Evolutionary conservation across 2,329 filamentous ascomycete genomes (phyloP), one percentile per base, ranked within the genome.

Genomic region (Botrytis squamosa): DNA sequence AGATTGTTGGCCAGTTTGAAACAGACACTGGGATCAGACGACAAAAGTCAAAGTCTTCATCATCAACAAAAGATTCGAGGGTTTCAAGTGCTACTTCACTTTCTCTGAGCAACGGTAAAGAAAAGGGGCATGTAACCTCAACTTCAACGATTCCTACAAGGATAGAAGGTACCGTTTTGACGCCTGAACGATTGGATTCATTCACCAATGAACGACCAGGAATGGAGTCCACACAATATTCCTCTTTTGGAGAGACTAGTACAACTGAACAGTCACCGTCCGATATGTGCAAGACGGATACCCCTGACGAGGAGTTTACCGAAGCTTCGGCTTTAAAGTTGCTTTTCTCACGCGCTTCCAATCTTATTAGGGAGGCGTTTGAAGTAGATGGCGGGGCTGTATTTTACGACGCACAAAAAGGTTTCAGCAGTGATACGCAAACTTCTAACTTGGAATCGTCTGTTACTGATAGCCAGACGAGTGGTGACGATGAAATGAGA

Each of bases 361-460:
- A 81, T 68, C 70, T 82, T 3, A 81, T 82, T 25, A 74, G 80
- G 46, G 80, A 81, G 67, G 76, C 80, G 1, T 80, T 81, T 33
- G 80, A 82, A 68, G 77, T 82, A 10, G 80, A 82, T 69, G 80
- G 80, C 1, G 80, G 80, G 1, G 76, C 76, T 22, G 75, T 82
- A 4, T 82, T 82, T 57, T 81, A 80, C 67, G 80, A 81, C 75
- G 80, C 79, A 29, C 80, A 80, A 55, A 78, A 74, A 49, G 79
- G 80, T 0, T 80, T 79, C 71, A 77, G 69, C 52, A 52, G 20
- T 38, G 36, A 73, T 38, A 12, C 40, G 29, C 52, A 70, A 63
- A 40, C 44, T 2, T 40, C 65, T 22, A 63, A 29, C 33, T 7
- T 36, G 18, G 33, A 52, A 12, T 59, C 57, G 3, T 74, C 72